These are phyloP conservation scores for Xylaria sp. DNA, from an alignment of 2,329 filamentous ascomycete genomes.

Conservation along the genomic window DNA sequence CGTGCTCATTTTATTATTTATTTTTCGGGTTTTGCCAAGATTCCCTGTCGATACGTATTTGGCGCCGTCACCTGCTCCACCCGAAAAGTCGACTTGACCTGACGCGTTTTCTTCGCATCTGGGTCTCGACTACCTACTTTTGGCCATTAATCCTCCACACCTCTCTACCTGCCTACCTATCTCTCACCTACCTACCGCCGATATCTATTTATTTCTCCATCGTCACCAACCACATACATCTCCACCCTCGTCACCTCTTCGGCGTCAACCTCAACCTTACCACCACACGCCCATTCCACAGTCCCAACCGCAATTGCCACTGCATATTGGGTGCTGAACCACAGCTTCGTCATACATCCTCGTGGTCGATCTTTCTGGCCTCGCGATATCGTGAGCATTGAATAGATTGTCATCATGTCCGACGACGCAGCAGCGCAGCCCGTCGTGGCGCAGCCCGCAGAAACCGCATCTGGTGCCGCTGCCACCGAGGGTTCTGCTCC, in stretches of 20 bases:
- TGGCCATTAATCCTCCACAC: constrained; percentile 34
- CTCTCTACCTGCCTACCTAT: constrained; percentile 10
- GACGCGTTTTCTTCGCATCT: constrained; percentile 48
- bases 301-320: constrained; percentile 12
- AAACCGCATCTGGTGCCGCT: constrained; percentile 35
- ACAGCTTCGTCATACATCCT: constrained; percentile 13
- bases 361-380: constrained; percentile 22
- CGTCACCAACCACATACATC: constrained; percentile 12
- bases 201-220: constrained; percentile 4
- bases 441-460: constrained; percentile 45
- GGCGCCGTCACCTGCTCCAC: constrained; percentile 42
- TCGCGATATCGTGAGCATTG: constrained; percentile 30
- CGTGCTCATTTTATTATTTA: constrained; percentile 7
- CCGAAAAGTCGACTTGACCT: constrained; percentile 42
- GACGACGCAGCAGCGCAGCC: constrained; percentile 46
- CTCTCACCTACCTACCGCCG: constrained; percentile 3
- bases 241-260: constrained; percentile 19
- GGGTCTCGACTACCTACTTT: constrained; percentile 26
- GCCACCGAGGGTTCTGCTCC: constrained; percentile 33
- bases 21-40: constrained; percentile 26
- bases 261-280: neutral
- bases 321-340: constrained; percentile 6
- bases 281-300: neutral
- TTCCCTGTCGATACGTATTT: constrained; percentile 39
- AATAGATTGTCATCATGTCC: constrained; percentile 42